Evolutionary conservation across 2,329 filamentous ascomycete genomes (phyloP), one percentile per base, ranked within the genome.

Genomic region (Ascosphaera apis): DNA sequence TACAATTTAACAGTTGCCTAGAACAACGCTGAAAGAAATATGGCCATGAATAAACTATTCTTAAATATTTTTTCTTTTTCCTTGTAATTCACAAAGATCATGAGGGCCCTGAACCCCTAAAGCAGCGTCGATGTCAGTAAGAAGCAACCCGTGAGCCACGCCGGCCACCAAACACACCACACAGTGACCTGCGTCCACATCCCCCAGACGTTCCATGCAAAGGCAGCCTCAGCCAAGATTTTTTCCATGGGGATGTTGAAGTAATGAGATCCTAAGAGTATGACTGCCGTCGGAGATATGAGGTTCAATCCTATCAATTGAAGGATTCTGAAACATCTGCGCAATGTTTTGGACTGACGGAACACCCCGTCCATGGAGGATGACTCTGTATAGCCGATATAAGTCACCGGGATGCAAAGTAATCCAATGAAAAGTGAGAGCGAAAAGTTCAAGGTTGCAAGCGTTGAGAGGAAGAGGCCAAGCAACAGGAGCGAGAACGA

Each of bases 131-230:
- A 51, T 15, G 49, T 52, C 33, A 56, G 36, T 19, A 54, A 38
- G 1, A 54, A 46, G 40, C 49, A 51, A 3, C 61, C 78, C 4
- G 73, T 67, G 27, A 88, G 53, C 84, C 84, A 93, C 5, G 81
- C 82, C 1, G 84, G 84, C 77, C 82, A 88, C 84, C 84, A 93
- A 31, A 92, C 73, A 51, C 82, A 78, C 80, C 83, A 92, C n/a
- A 92, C 67, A 8, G 91, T 71, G 13, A 92, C 72, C 40, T 80
- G 76, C 1, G 83, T 91, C 61, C 83, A 91, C 66, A 88, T 71
- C 1, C 82, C 81, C 70, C 76, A 83, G 9, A 92, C 72, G 48
- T 81, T 69, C 83, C 83, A 92, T 0, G 79, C 83, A 51, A 88
- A 83, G 3, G 78, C 80, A 1, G 81, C 79, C 50, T 77, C 66